Conservation (phyloP, 768 basidiomycete species). For the Macrocybe gigantea region DNA sequence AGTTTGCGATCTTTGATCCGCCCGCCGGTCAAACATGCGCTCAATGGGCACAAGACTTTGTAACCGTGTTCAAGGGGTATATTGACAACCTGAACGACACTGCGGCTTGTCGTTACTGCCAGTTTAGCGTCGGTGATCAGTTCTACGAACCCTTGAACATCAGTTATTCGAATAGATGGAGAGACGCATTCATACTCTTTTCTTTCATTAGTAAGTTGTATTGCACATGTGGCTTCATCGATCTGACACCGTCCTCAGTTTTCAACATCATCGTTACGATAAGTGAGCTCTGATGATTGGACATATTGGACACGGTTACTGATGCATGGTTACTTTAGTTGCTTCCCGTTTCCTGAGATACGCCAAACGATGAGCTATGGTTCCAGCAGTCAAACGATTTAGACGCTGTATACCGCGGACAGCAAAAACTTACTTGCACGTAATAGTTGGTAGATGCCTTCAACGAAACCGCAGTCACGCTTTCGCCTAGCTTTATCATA, state of each 20-base stretch:
- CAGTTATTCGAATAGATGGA: constrained; percentile 52
- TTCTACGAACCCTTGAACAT: constrained; percentile 70
- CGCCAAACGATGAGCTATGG: constrained; percentile 41
- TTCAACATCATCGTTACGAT: constrained; percentile 70
- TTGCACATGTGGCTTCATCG: background rate
- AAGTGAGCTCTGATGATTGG: constrained; percentile 16
- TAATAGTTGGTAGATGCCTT: no score
- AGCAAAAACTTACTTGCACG: no score
- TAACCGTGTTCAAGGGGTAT: constrained; percentile 61
- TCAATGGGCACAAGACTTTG: constrained; percentile 67
- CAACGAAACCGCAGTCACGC: no score
- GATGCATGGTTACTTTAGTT: constrained; percentile 26
- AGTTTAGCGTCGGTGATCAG: constrained; percentile 60
- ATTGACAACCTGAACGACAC: constrained; percentile 62
- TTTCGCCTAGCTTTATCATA: no score
- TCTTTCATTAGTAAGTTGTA: constrained; percentile 46
- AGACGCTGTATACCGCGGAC: no score
- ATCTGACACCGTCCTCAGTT: constrained; percentile 20
- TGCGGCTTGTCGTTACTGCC: constrained; percentile 65
- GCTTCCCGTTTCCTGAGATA: constrained; percentile 71
- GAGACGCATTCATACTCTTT: constrained; percentile 63
- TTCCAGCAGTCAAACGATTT: no score
- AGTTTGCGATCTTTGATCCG: constrained; percentile 69
- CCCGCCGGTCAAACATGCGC: constrained; percentile 70
- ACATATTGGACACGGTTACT: background rate